Base-by-base conservation (phyloP, 1,139 yeast genomes). In the Blastobotrys arbuscula region DNA sequence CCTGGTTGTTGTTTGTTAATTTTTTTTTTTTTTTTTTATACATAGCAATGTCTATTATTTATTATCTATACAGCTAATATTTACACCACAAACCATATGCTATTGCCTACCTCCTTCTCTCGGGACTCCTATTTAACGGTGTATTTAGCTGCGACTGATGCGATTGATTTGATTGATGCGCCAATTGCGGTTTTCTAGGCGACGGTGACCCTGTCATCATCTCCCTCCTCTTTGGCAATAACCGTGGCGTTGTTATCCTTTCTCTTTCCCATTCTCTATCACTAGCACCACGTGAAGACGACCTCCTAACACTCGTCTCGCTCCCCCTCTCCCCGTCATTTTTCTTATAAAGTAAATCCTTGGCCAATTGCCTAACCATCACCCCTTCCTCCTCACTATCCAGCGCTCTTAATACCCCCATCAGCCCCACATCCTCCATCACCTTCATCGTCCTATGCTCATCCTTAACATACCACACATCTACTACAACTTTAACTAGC, bases 361-460 rank as follows among this genome's bases (percentile, higher is more conserved):
- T 50, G 26, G 59, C 58, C 21, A 56, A 47, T 20, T 55, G 54
- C 21, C 47, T 42, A n/a, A 55, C 58, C 45, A 55, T 26, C 18
- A 56, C 54, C 8, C 50, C 54, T 20, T 36, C 26, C 2, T 13
- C 31, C 13, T 28, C 40, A 9, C 44, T 28, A 1, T 47, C 38
- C 15, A 51, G 39, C 16, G 28, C 20, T 18, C 35, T 39, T 13
- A 54, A 38, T 7, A 44, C 48, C 4, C 44, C 45, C 12, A 43
- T 34, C 26, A 53, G 31, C 1, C 51, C 55, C n/a, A 48, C 36
- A 15, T 42, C 49, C 21, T 51, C 47, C 16, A 53, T 44, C 12
- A 49, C 48, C 18, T 4, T 5, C 10, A 3, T 12, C 3, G 31
- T 28, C 13, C 3, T 3, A 5, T 3, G 4, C 3, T 4, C 5